These are phyloP conservation scores for Aspergillus conjunctus DNA, from an alignment of 495 filamentous ascomycete species.

Conservation along the genomic window DNA sequence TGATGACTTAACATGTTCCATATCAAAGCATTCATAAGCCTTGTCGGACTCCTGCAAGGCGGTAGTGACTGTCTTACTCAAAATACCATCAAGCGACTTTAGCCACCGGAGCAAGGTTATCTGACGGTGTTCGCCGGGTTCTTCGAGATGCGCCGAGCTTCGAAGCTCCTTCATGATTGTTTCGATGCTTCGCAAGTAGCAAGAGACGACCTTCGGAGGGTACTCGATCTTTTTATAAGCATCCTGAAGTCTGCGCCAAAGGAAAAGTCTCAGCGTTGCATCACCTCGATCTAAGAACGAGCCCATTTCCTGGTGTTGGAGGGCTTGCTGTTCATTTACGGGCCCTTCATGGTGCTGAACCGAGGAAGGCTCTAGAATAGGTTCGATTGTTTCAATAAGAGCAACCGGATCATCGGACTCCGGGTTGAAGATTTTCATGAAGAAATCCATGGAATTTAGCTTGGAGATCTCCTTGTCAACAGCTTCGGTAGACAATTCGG, in stretches of 20 bases:
- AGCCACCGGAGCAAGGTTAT: slow-evolving; percentile 71
- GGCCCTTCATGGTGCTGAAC: slow-evolving; percentile 42
- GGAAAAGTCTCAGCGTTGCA: slow-evolving; percentile 75
- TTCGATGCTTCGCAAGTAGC: slow-evolving; percentile 80
- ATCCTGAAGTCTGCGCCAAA: slow-evolving; percentile 85
- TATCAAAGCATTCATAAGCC: slow-evolving; percentile 82
- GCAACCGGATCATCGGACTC: slow-evolving; percentile 70
- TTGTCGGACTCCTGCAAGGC: slow-evolving; percentile 65
- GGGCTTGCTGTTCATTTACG: slow-evolving; percentile 22
- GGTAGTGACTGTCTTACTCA: slow-evolving; percentile 64
- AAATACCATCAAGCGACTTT: slow-evolving; percentile 72
- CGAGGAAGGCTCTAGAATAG: slow-evolving; percentile 76
- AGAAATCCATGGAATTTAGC: slow-evolving; percentile 94
- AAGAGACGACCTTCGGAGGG: slow-evolving; percentile 81
- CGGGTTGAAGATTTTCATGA: slow-evolving; percentile 75
- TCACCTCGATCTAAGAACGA: slow-evolving; percentile 80
- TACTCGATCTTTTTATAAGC: slow-evolving; percentile 85
- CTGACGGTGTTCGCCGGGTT: slow-evolving; percentile 62
- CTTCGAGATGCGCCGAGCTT: slow-evolving; percentile 60
- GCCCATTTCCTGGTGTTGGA: slow-evolving; percentile 68
- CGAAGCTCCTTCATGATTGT: slow-evolving; percentile 75
- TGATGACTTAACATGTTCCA: slow-evolving; percentile 69
- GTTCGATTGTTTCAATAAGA: slow-evolving; percentile 89
- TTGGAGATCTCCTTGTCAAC: slow-evolving; percentile 89
- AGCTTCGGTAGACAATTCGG: slow-evolving; percentile 77